phyloP scores from a whole-genome alignment of 129 eudicot genomes.

The Centella asiatica region DNA sequence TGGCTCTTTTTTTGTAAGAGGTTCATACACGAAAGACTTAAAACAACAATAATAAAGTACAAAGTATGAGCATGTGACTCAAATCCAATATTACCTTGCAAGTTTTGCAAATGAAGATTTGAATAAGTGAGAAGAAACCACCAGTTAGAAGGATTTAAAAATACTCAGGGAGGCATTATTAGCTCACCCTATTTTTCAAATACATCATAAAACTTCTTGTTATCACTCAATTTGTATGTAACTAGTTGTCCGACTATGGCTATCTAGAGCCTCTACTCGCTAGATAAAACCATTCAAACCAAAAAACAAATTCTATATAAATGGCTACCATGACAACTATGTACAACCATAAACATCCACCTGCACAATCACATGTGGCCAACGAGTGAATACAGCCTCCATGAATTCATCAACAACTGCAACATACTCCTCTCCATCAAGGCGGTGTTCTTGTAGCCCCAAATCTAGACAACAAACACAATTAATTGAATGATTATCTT shows the following conservation, averaged over 20 bases:
- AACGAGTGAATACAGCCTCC: slow-evolving; percentile 96
- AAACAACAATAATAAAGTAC: no score
- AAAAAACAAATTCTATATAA: no score
- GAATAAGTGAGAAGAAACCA: no score
- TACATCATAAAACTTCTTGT: neutral
- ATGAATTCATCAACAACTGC: slow-evolving; percentile 88
- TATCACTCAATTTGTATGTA: neutral
- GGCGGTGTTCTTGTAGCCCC: slow-evolving; percentile 95
- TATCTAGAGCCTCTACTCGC: neutral
- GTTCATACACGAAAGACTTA: no score
- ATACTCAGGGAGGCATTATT: no score
- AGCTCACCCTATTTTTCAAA: neutral
- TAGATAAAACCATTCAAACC: neutral
- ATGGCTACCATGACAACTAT: neutral
- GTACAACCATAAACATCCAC: slow-evolving; percentile 22
- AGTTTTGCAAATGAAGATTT: no score
- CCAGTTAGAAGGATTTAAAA: no score
- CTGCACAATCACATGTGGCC: slow-evolving; percentile 97
- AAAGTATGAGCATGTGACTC: no score
- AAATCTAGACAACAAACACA: slow-evolving; percentile 45
- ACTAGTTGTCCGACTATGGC: neutral
- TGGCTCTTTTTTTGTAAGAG: no score
- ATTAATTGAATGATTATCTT: neutral
- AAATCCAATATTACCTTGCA: no score
- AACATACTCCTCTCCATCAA: slow-evolving; percentile 92